phyloP scores from a whole-genome alignment of 2,329 filamentous ascomycete genomes.

The Anisogramma anomala region DNA sequence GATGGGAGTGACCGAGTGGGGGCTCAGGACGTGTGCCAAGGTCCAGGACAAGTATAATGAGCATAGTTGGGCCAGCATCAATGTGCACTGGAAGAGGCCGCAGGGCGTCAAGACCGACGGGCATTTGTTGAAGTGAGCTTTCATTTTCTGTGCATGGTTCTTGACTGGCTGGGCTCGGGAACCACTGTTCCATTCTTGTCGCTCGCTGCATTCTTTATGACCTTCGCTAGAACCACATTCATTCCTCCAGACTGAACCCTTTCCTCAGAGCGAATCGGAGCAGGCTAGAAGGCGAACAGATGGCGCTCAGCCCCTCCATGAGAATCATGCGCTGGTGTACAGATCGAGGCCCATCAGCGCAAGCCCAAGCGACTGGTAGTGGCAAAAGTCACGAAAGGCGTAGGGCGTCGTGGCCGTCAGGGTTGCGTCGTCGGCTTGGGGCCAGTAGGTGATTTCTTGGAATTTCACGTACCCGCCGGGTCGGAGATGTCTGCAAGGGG shows the following conservation, averaged over 20 bases:
- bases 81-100: slow-evolving; percentile 34
- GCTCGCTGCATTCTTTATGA: too few relatives aligned
- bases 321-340: slow-evolving; percentile 29
- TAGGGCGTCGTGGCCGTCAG: slow-evolving; percentile 29
- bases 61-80: slow-evolving; percentile 66
- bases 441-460: slow-evolving; percentile 32
- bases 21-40: slow-evolving; percentile 45
- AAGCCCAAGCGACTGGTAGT: slow-evolving; percentile 30
- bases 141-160: too few relatives aligned
- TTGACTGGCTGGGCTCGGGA: too few relatives aligned
- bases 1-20: slow-evolving; percentile 63
- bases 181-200: not conserved
- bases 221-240: too few relatives aligned
- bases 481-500: slow-evolving; percentile 32
- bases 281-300: too few relatives aligned
- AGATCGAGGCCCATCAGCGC: slow-evolving; percentile 31
- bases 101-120: slow-evolving; percentile 11
- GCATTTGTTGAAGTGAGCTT: slow-evolving; percentile 21
- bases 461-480: slow-evolving; percentile 41
- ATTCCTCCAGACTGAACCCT: too few relatives aligned
- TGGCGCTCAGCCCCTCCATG: slow-evolving; percentile 24
- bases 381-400: slow-evolving; percentile 35
- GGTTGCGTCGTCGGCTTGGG: slow-evolving; percentile 34
- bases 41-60: slow-evolving; percentile 59
- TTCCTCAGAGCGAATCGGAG: too few relatives aligned